Evolutionary conservation across 2,329 filamentous ascomycete species (phyloP).

Genomic region (Xylariaceae sp.): DNA sequence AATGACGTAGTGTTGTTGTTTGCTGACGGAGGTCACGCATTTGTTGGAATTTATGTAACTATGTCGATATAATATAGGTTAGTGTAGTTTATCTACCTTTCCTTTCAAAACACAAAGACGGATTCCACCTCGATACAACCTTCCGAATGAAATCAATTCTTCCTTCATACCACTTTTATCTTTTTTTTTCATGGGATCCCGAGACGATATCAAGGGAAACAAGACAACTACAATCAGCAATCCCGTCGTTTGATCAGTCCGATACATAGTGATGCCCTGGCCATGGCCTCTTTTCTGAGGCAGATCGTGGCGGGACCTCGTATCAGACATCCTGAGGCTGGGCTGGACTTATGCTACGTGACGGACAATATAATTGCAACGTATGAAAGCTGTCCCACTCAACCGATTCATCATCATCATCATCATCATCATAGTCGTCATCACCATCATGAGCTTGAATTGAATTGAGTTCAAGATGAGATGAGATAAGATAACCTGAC

Average conservation of each 20-base stretch:
- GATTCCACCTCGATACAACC: too few species aligned
- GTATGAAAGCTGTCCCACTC: constrained; percentile 34
- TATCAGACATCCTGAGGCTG: constrained; percentile 75
- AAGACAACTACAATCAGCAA: neutral
- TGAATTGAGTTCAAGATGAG: neutral
- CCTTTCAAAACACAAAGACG: too few species aligned
- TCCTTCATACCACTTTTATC: too few species aligned
- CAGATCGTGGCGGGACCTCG: constrained; percentile 89
- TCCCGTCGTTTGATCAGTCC: neutral
- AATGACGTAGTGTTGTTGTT: too few species aligned
- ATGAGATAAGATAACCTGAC: neutral
- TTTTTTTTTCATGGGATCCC: neutral
- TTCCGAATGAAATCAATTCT: too few species aligned
- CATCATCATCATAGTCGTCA: too few species aligned
- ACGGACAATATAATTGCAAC: constrained; percentile 69
- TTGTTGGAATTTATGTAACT: too few species aligned
- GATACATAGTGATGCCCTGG: neutral
- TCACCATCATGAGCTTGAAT: neutral
- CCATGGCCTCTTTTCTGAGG: constrained; percentile 71
- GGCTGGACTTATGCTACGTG: constrained; percentile 92
- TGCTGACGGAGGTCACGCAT: too few species aligned
- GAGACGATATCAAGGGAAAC: neutral
- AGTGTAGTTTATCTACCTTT: too few species aligned
- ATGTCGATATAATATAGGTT: too few species aligned
- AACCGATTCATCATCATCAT: neutral